Base-by-base conservation (phyloP, 345 rosid genomes). In the Anacardium occidentale region DNA sequence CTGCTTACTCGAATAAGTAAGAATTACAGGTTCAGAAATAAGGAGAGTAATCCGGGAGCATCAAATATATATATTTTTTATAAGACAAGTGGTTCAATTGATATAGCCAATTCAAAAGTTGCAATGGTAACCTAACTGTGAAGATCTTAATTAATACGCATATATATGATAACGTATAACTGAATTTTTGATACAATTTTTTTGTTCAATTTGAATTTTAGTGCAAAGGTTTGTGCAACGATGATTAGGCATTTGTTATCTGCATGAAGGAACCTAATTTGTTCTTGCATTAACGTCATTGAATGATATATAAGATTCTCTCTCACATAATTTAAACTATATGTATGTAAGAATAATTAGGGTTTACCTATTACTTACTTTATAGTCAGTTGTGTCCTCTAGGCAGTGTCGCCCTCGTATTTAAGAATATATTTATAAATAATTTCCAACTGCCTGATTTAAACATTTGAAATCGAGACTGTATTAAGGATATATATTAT, bases 401-500 rank as follows among this genome's bases (percentile, higher is more conserved):
- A 37, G 5, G 42, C 42, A 50, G 53, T 50, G 10, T 34, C 42
- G 42, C 42, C 7, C 1, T 5, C 1, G 65, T 56, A n/a, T n/a
- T n/a, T n/a, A 54, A 69, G 14, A 69, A 25, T 17, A 57, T 56
- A 29, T 29, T 55, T 6, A 7, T 5, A 1, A 69, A 10, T 52
- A 22, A 47, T 13, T 22, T 59, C 64, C 54, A 69, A 69, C 53
- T 44, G 54, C 73, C 54, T 69, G 7, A 17, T 57, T 55, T 40
- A 55, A 15, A 24, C 63, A 42, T 42, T 42, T 29, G 52, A 42
- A 42, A 56, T 21, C 22, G 54, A 37, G 7, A 24, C 51, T 47
- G 17, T 50, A 15, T n/a, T 26, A 7, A 20, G 56, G 4, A 20
- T 12, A 40, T 56, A 3, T 8, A 8, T 15, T 56, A n/a, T 7